Evolutionary conservation across 83 land plant genomes (phyloP).

Genomic region (Picea mariana): DNA sequence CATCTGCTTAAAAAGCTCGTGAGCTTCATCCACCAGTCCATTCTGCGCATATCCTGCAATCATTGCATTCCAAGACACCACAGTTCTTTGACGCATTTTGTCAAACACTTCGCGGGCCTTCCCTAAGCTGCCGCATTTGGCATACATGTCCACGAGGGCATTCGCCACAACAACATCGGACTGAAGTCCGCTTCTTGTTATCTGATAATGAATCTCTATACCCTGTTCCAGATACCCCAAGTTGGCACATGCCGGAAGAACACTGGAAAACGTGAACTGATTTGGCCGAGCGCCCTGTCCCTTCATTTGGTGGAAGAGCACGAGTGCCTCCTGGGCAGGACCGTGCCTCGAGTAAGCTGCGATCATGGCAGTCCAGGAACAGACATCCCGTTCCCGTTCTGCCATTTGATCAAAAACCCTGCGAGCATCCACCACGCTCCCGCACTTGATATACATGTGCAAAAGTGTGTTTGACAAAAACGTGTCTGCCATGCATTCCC

Average conservation of each 20-base stretch:
- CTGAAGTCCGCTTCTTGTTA: background rate
- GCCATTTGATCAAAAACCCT: background rate
- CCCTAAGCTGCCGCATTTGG: constrained; percentile 1
- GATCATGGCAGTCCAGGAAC: background rate
- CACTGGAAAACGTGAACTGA: background rate
- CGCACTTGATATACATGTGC: constrained; percentile 51
- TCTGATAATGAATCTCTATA: background rate
- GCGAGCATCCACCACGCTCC: constrained; percentile 10
- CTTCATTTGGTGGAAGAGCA: constrained; percentile 3
- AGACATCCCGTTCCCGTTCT: background rate
- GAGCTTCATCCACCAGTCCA: constrained; percentile 19
- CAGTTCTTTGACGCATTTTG: background rate
- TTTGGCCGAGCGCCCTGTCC: background rate
- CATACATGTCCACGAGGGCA: constrained; percentile 50
- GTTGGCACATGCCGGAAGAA: background rate
- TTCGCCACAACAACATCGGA: constrained; percentile 29
- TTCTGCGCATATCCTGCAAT: constrained; percentile 35
- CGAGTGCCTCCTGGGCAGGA: background rate
- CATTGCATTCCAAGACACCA: constrained; percentile 17
- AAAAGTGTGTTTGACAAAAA: constrained; percentile 40
- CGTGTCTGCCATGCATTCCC: constrained; percentile 20
- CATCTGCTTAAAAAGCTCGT: no score
- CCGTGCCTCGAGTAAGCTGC: constrained; percentile 6
- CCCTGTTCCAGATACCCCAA: background rate
- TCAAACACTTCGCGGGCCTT: constrained; percentile 11